Evolutionary conservation across 179 eudicot genomes (phyloP).

Genomic region (Nepenthes alata): DNA sequence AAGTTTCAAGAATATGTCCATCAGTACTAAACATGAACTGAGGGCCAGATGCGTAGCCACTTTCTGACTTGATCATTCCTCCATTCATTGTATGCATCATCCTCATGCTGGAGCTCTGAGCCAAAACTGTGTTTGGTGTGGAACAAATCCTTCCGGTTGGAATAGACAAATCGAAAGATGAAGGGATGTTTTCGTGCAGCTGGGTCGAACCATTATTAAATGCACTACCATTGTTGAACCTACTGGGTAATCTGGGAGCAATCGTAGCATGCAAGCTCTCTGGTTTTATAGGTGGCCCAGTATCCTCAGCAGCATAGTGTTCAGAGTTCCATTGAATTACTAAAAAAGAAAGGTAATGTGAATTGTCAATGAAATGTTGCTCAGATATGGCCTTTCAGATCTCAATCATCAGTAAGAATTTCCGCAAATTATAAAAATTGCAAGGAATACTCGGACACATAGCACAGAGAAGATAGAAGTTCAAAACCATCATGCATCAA

Average conservation of each 20-base stretch:
- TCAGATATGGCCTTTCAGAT: not conserved
- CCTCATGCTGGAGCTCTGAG: conserved; percentile 48
- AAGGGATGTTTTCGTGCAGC: conserved; percentile 31
- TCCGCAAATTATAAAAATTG: too few species aligned
- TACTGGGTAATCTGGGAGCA: conserved; percentile 27
- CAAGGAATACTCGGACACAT: too few species aligned
- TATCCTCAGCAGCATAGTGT: conserved; percentile 28
- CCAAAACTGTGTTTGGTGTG: conserved; percentile 36
- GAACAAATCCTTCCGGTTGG: conserved; percentile 41
- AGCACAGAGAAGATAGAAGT: too few species aligned
- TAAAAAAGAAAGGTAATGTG: conserved; percentile 2
- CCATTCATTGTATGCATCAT: conserved; percentile 57
- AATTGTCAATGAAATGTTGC: not conserved
- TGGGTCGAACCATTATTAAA: conserved; percentile 48
- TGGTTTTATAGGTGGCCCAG: conserved; percentile 34
- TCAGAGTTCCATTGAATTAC: conserved; percentile 63
- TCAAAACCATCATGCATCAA: too few species aligned
- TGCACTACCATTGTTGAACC: conserved; percentile 36
- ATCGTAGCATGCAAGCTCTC: conserved; percentile 42
- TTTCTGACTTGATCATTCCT: conserved; percentile 53
- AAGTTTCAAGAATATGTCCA: conserved; percentile 39
- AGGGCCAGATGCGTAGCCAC: conserved; percentile 36
- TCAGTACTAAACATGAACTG: conserved; percentile 35
- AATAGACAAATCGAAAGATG: conserved; percentile 36
- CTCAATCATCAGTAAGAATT: not conserved